Evolutionary conservation across 2,329 filamentous ascomycete species (phyloP).

Genomic region (Microsporum canis): DNA sequence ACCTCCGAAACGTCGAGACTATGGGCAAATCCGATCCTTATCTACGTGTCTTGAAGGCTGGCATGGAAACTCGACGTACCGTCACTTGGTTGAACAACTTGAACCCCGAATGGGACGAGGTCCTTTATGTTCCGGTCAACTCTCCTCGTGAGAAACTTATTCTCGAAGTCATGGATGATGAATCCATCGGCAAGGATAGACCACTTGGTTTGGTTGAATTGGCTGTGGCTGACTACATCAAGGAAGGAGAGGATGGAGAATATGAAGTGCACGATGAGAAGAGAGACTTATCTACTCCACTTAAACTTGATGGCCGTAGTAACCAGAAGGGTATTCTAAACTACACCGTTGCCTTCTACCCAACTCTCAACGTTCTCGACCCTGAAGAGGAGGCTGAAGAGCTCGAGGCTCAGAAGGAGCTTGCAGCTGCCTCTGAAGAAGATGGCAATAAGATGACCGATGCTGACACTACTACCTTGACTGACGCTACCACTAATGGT

Average conservation of each 20-base stretch:
- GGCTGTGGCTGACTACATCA: constrained; percentile 64
- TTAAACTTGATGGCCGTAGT: constrained; percentile 63
- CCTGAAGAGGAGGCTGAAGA: constrained; percentile 55
- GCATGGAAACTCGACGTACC: constrained; percentile 79
- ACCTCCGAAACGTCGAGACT: constrained; percentile 84
- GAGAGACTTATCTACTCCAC: constrained; percentile 50
- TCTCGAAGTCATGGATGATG: constrained; percentile 93
- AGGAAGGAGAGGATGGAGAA: constrained; percentile 66
- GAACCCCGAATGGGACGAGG: constrained; percentile 89
- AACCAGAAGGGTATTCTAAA: constrained; percentile 66
- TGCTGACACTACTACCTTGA: neutral
- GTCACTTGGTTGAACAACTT: constrained; percentile 95
- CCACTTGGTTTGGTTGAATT: constrained; percentile 74
- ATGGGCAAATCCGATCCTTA: constrained; percentile 97
- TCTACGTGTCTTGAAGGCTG: constrained; percentile 74
- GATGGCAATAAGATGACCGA: constrained; percentile 23
- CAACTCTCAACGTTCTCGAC: constrained; percentile 74
- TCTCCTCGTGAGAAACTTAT: constrained; percentile 70
- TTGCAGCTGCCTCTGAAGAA: constrained; percentile 15
- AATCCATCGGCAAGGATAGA: constrained; percentile 82
- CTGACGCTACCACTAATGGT: constrained; percentile 12
- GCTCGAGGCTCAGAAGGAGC: constrained; percentile 23
- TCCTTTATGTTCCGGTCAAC: constrained; percentile 87
- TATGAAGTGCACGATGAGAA: constrained; percentile 71
- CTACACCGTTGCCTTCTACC: constrained; percentile 82